A percentile compares a stretch with the other conserved stretches of the same genome.
Evolutionary conservation across 2,329 filamentous ascomycete species (phyloP).

Genomic region (Colletotrichum shisoi): DNA sequence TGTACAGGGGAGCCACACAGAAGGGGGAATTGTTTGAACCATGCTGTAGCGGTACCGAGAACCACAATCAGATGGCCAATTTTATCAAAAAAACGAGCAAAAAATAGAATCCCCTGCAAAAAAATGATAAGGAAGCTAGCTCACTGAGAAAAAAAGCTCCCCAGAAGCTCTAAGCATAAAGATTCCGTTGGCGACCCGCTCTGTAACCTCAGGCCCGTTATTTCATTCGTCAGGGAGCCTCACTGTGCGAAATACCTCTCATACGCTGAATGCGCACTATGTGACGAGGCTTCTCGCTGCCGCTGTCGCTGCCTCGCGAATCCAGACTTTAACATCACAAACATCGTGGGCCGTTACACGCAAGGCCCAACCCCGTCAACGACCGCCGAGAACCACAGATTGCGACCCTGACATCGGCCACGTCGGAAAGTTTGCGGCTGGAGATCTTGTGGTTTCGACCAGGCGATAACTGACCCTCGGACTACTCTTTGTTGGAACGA

Average conservation of each 20-base stretch:
- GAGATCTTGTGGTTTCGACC: slow-evolving; percentile 5
- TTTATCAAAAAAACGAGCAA: background rate
- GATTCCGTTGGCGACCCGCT: background rate
- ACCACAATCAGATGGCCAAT: background rate
- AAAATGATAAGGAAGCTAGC: background rate
- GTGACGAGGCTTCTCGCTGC: slow-evolving; percentile 25
- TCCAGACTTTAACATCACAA: slow-evolving; percentile 6
- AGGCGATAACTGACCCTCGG: background rate
- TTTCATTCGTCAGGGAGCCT: slow-evolving; percentile 12
- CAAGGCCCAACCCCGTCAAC: slow-evolving; percentile 12
- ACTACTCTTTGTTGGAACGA: slow-evolving; percentile 14
- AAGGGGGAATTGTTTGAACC: background rate
- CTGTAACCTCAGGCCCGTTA: background rate
- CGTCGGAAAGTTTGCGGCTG: slow-evolving; percentile 5
- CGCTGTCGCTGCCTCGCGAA: slow-evolving; percentile 18
- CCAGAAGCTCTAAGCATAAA: slow-evolving; percentile 14
- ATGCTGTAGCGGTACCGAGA: background rate
- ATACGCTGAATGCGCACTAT: slow-evolving; percentile 1
- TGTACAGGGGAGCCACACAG: too few relatives aligned
- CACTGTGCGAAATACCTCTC: background rate
- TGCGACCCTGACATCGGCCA: background rate
- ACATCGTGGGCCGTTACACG: slow-evolving; percentile 7
- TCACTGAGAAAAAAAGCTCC: background rate
- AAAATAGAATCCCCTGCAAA: background rate
- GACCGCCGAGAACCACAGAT: background rate